Evolutionary conservation across 2,329 filamentous ascomycete genomes (phyloP).

Genomic region (Tolypocladium nubicola): DNA sequence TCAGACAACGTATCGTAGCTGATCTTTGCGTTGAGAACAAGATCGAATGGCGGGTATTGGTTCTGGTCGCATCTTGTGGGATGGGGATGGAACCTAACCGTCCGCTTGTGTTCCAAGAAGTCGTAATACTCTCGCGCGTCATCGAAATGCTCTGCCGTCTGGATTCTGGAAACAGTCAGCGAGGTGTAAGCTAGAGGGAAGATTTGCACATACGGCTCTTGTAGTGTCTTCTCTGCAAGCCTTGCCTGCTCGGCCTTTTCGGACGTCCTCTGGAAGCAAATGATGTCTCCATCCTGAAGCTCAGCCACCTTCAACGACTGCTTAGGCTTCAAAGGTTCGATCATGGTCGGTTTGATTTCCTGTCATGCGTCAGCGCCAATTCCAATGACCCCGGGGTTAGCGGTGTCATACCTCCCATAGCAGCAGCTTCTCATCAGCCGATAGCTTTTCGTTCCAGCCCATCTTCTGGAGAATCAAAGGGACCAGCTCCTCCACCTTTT

Average conservation of each 20-base stretch:
- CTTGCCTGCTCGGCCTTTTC: conserved; percentile 30
- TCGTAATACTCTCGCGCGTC: conserved; percentile 88
- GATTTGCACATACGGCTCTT: conserved; percentile 18
- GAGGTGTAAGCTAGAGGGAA: neutral
- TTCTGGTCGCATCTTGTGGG: conserved; percentile 42
- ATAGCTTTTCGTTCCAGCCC: conserved; percentile 71
- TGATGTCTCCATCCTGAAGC: conserved; percentile 92
- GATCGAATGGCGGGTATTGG: conserved; percentile 56
- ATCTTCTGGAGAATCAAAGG: conserved; percentile 71
- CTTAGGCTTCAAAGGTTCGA: conserved; percentile 87
- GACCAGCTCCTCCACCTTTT: conserved; percentile 77
- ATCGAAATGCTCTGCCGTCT: conserved; percentile 40
- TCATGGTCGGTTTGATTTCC: conserved; percentile 98
- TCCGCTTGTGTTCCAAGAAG: conserved; percentile 75
- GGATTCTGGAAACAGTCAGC: conserved; percentile 7
- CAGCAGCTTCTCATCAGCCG: conserved; percentile 48
- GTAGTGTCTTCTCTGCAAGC: conserved; percentile 15
- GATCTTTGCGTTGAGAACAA: conserved; percentile 80
- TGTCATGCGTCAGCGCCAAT: conserved; percentile 11
- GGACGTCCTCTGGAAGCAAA: conserved; percentile 72
- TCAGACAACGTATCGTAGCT: conserved; percentile 79
- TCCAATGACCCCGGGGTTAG: neutral
- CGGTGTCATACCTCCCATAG: conserved; percentile 58
- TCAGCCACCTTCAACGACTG: conserved; percentile 83
- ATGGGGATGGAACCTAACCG: conserved; percentile 66